A percentile compares a stretch with the other conserved stretches of the same genome.
These are phyloP conservation scores for Saturnispora diversa DNA, from an alignment of 805 yeast genomes.

Conservation along the genomic window DNA sequence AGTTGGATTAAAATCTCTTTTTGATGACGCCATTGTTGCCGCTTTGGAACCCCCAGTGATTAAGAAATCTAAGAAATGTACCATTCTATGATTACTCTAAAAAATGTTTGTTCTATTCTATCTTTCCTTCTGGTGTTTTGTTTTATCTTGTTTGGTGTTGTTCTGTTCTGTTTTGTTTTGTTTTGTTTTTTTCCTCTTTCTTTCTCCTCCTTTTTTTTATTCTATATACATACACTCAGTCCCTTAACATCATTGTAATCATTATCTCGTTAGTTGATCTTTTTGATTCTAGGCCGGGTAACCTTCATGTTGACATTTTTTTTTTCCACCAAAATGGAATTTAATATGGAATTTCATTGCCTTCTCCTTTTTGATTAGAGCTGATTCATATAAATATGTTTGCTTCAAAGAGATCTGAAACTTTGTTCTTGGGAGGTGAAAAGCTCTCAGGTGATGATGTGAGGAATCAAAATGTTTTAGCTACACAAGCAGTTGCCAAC, in stretches of 20 bases:
- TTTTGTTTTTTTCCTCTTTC: conserved; percentile 9
- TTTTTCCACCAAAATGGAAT: not conserved
- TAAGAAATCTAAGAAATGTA: conserved; percentile 74
- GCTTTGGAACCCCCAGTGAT: conserved; percentile 95
- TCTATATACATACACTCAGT: not conserved
- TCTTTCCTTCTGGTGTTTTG: conserved; percentile 9
- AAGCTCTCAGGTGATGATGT: conserved; percentile 94
- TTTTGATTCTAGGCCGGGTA: conserved; percentile 6
- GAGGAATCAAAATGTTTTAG: conserved; percentile 90
- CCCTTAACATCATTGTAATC: not conserved
- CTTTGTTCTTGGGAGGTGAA: conserved; percentile 92
- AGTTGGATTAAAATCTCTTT: conserved; percentile 93
- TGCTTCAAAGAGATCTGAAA: conserved; percentile 80
- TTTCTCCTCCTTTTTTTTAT: not conserved
- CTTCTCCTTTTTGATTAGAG: not conserved
- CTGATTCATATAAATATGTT: conserved; percentile 35
- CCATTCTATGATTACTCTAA: conserved; percentile 47
- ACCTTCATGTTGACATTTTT: not conserved
- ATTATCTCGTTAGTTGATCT: too few relatives aligned
- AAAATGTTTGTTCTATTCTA: conserved; percentile 10
- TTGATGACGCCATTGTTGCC: conserved; percentile 97
- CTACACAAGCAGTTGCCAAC: conserved; percentile 81
- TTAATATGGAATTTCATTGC: not conserved
- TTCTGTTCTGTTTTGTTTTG: conserved; percentile 7
- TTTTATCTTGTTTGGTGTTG: conserved; percentile 4